These are phyloP conservation scores for Blastomyces parvus DNA, from an alignment of 2,329 filamentous ascomycete genomes.

Conservation along the genomic window DNA sequence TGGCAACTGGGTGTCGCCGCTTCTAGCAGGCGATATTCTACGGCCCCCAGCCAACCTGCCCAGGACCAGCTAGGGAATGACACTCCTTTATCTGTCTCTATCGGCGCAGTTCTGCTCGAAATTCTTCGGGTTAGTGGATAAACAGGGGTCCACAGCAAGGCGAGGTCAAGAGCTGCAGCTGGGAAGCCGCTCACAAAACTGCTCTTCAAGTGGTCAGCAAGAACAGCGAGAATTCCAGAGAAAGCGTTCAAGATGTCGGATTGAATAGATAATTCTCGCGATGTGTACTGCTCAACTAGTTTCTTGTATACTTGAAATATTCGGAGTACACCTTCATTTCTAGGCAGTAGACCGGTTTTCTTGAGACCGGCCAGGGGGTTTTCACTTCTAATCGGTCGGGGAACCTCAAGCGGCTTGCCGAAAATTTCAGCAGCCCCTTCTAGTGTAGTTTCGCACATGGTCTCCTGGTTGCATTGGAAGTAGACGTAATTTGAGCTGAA, in stretches of 20 bases:
- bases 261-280: neutral
- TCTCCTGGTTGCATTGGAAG: neutral
- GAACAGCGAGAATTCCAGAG: neutral
- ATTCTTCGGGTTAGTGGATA: neutral
- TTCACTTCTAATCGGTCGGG: neutral
- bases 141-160: neutral
- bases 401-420: neutral
- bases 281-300: neutral
- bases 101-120: neutral
- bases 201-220: neutral
- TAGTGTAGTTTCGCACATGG: neutral
- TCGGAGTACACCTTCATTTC: neutral
- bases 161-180: neutral
- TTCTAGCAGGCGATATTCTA: neutral
- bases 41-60: neutral
- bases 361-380: neutral
- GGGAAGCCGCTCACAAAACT: neutral
- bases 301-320: neutral
- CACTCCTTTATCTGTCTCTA: neutral
- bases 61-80: neutral
- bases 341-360: neutral
- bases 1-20: neutral
- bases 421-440: neutral
- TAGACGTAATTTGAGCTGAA: neutral
- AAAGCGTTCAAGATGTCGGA: neutral